phyloP scores from a whole-genome alignment of 495 filamentous ascomycete species.

The Letharia lupina region DNA sequence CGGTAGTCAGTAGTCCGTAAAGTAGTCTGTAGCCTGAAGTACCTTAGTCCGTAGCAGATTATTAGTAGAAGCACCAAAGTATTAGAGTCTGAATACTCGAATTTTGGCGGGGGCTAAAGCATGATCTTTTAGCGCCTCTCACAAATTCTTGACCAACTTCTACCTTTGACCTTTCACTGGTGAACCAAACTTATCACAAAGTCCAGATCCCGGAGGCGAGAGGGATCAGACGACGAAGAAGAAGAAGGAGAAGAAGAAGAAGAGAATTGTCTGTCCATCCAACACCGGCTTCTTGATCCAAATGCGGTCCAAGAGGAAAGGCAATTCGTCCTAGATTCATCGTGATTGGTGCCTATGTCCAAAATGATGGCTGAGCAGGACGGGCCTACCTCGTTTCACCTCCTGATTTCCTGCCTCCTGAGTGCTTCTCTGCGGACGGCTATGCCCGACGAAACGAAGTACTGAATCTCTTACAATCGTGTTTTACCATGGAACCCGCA shows the following conservation, averaged over 20 bases:
- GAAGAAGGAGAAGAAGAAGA: background rate
- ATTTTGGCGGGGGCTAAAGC: slow-evolving; percentile 7
- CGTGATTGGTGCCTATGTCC: slow-evolving; percentile 7
- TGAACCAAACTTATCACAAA: slow-evolving; percentile 5
- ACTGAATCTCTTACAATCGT: background rate
- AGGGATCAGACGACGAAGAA: background rate
- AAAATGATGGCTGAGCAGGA: slow-evolving; percentile 1
- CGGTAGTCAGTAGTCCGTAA: too few species aligned
- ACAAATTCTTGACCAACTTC: slow-evolving; percentile 2
- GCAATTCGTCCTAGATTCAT: background rate
- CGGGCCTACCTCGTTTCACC: slow-evolving; percentile 11
- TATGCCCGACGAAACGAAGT: background rate
- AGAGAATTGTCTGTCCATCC: background rate
- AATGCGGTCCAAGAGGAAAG: background rate
- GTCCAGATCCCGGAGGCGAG: background rate
- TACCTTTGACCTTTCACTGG: background rate
- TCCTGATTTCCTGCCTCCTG: background rate
- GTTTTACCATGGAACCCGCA: background rate
- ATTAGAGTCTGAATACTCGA: background rate
- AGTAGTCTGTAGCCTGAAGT: too few species aligned
- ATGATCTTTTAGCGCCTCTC: slow-evolving; percentile 8
- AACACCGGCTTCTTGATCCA: slow-evolving; percentile 1
- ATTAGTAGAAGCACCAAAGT: too few species aligned
- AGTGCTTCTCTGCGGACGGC: background rate
- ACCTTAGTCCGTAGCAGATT: too few species aligned